Conservation (phyloP, 2,329 filamentous ascomycete genomes). For the Simplicillium sp. region DNA sequence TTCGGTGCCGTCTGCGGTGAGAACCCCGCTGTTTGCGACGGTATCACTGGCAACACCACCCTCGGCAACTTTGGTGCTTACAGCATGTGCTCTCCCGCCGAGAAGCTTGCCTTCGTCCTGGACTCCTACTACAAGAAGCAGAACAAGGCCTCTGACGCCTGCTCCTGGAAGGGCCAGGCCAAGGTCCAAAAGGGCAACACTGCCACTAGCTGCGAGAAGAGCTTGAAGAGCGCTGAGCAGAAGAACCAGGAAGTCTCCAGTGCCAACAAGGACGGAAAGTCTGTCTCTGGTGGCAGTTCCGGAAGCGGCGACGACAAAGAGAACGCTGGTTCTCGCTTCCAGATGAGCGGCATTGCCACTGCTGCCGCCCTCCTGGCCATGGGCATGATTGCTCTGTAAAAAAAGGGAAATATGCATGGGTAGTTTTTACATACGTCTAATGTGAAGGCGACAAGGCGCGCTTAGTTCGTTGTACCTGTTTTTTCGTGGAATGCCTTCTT, state of each 20-base stretch:
- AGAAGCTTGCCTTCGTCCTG: conserved; percentile 56
- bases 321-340: conserved; percentile 24
- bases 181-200: conserved; percentile 38
- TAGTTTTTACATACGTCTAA: not conserved
- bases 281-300: conserved; percentile 17
- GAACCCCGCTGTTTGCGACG: conserved; percentile 47
- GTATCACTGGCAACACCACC: conserved; percentile 58
- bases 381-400: not conserved
- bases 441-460: not conserved
- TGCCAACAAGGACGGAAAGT: conserved; percentile 27
- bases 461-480: conserved; percentile 5
- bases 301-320: conserved; percentile 12
- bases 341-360: not conserved
- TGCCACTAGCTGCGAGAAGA: conserved; percentile 43
- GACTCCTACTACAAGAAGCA: conserved; percentile 41
- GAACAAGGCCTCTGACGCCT: conserved; percentile 46
- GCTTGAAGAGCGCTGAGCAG: conserved; percentile 55
- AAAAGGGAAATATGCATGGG: not conserved
- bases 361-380: not conserved
- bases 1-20: conserved; percentile 67
- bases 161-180: conserved; percentile 62
- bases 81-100: conserved; percentile 61
- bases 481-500: conserved; percentile 4
- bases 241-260: conserved; percentile 37
- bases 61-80: conserved; percentile 66